Percentiles rank a stretch among this genome's conserved stretches.
These are phyloP conservation scores for Trifolium fragiferum DNA, from an alignment of 306 rosid genomes.

Conservation along the genomic window DNA sequence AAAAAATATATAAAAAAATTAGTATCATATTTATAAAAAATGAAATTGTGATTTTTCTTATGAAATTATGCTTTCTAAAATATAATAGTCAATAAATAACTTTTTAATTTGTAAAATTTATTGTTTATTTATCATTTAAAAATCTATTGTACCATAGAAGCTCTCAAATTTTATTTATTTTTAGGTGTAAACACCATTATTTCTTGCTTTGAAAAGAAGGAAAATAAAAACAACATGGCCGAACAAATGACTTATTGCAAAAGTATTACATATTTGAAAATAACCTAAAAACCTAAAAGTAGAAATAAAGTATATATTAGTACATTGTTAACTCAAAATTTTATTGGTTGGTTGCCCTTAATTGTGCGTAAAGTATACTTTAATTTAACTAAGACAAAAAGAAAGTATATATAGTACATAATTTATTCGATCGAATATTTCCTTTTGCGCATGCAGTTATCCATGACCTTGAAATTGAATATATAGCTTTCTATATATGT, in stretches of 20 bases:
- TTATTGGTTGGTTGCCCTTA: background rate
- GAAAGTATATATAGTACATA: background rate
- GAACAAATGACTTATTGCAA: background rate
- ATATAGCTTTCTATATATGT: conserved; percentile 7
- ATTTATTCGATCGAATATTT: conserved; percentile 25
- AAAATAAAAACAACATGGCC: background rate
- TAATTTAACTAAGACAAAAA: background rate
- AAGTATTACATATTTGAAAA: background rate
- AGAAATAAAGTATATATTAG: background rate
- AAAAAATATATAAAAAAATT: too few species aligned
- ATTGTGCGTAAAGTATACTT: background rate
- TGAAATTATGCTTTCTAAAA: too few species aligned
- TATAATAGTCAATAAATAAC: too few species aligned
- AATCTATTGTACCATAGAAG: too few species aligned
- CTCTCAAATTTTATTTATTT: too few species aligned
- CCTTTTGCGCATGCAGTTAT: conserved; percentile 43
- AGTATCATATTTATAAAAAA: too few species aligned
- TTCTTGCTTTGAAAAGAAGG: background rate
- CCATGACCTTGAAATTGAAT: conserved; percentile 32
- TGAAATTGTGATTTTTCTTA: too few species aligned
- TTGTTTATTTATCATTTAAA: too few species aligned
- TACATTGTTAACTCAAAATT: background rate
- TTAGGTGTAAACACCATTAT: too few species aligned
- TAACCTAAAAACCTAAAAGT: background rate
- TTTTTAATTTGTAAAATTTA: too few species aligned